Evolutionary conservation across 306 rosid genomes (phyloP), one percentile per base, ranked within the genome.

Genomic region (Begonia masoniana): DNA sequence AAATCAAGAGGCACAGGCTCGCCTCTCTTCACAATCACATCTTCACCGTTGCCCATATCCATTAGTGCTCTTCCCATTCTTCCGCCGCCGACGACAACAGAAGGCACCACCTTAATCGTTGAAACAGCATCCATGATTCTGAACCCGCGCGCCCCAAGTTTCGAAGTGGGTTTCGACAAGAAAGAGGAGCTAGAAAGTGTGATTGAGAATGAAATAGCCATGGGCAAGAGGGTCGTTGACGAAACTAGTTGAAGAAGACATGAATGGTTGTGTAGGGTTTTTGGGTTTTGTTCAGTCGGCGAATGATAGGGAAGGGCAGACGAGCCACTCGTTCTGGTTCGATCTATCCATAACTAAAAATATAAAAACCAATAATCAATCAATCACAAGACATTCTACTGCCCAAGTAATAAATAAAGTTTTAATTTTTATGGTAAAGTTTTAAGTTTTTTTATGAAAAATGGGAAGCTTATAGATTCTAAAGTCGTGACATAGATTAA

Each of bases 11-110:
- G 97, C 31, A 91, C 87, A 0, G 74, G 24, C 36, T 91, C 85
- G 14, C 96, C 96, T 43, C 97, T 75, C 57, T 69, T 62, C 23
- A 91, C 78, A 9, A 91, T 71, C 9, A 72, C 8, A 61, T 91
- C 97, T 42, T 69, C 52, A 17, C 94, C 94, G 42, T 23, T 62
- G 7, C 97, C 97, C 85, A 85, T 75, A 23, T 76, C 94, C 52
- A 76, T 57, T 57, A 91, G 61, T 26, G 94, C 96, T 47, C 63
- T 83, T 1, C 97, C 97, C 0, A 85, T 94, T 47, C 97, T 74
- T 24, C 97, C 97, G 13, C 82, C 75, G 12, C 97, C 97, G 21
- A 91, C 96, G 12, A 91, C 85, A 48, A 82, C 88, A 4, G 97
- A 95, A 0, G 97, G 96, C 4, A 55, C 61, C 0, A 83, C 91